Conservation (phyloP, 257 asterid genomes). For the Penstemon eatonii region DNA sequence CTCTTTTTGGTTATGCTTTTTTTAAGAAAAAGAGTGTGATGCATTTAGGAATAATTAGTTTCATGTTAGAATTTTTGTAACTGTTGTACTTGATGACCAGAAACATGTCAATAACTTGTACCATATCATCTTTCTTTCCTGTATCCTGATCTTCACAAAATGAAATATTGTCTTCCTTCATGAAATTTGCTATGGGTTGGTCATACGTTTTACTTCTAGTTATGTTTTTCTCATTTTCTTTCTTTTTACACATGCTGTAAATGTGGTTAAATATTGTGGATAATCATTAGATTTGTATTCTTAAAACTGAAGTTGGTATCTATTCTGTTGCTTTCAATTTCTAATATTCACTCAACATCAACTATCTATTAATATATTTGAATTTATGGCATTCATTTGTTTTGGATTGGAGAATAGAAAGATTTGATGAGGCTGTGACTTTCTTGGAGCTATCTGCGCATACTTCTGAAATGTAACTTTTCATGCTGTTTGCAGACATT, state of each 20-base stretch:
- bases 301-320: conserved; percentile 11
- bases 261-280: not conserved
- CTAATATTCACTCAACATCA: not conserved
- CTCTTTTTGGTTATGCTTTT: not conserved
- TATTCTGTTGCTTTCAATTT: conserved; percentile 4
- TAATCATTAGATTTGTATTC: conserved; percentile 2
- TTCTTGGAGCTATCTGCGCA: conserved; percentile 10
- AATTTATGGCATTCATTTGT: too few relatives aligned
- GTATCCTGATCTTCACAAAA: conserved; percentile 12
- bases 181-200: not conserved
- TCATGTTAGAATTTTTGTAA: not conserved
- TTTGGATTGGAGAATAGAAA: not conserved
- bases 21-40: not conserved
- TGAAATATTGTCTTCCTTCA: not conserved
- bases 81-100: conserved; percentile 1
- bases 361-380: too few relatives aligned
- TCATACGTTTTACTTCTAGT: not conserved
- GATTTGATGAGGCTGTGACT: conserved; percentile 1
- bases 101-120: conserved; percentile 2
- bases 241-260: not conserved
- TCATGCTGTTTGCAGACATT: conserved; percentile 10
- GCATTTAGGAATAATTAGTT: not conserved
- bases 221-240: not conserved
- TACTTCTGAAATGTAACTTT: conserved; percentile 17
- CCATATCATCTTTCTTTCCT: not conserved